Base-by-base conservation (phyloP, 345 rosid genomes). In the Populus davidiana region DNA sequence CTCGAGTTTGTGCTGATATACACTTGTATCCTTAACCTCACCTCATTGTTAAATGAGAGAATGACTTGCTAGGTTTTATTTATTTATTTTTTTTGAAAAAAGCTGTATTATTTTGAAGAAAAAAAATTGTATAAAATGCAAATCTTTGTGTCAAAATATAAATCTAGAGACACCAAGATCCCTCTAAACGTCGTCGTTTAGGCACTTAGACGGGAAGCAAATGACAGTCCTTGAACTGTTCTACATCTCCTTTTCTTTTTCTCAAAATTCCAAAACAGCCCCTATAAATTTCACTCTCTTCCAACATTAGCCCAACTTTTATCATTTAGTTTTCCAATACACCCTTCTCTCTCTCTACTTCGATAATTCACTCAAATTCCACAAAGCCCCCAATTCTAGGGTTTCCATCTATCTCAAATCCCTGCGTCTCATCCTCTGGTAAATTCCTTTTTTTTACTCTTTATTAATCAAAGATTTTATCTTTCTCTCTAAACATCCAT, bases 311-410 rank as follows among this genome's bases (percentile, higher is more conserved):
- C 77, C 79, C 69, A 71, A 78, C 62, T 21, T 67, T 56, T 70
- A 8, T 14, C 8, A 36, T 50, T 59, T 68, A 54, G 33, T 70
- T 61, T 36, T 62, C 80, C 50, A 77, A 75, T 41, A 66, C 80
- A 67, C 79, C 85, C 87, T 63, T 41, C 23, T 73, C 50, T 35
- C 70, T 6, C 29, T 20, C 61, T 36, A 62, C 67, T 67, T 68
- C 54, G 65, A 69, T 25, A 43, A 31, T 76, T 83, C 74, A 47
- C 82, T 70, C 68, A 70, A 81, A 74, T 82, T 78, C 70, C 70
- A 77, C 77, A 74, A 74, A 43, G 67, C 85, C 86, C 86, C 88
- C 66, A 82, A 80, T 52, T 81, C 83, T 77, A 81, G 87, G 89
- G 87, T 83, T 84, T 81, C 76, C 72, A 35, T 78, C 62, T 67